Base-by-base conservation (phyloP, 2,329 filamentous ascomycete genomes). In the Ophiostoma pallidulum region DNA sequence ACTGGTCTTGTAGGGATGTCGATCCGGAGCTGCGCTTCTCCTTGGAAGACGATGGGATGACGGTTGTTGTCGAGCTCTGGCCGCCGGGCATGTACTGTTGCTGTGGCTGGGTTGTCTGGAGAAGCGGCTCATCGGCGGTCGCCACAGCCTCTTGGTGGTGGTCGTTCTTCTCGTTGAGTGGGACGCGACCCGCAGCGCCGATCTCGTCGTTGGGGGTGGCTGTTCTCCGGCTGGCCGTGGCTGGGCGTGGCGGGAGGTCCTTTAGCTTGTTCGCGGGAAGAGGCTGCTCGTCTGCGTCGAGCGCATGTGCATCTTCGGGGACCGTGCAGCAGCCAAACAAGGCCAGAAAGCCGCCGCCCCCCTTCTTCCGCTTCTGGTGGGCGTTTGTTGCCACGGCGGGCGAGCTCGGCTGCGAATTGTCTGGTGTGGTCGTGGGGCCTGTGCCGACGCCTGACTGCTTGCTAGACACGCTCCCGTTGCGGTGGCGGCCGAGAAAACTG, bases 381-480 rank as follows among this genome's bases (percentile, higher is more conserved):
- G 68, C 63, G 41, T 42, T 48, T 45, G 69, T 69, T 44, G 67
- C 66, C 8, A 63, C 67, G 26, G 66, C 64, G 18, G 75, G 73
- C 29, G 74, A 75, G 58, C 66, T 73, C 35, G 72, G 72, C 58
- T 73, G 71, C 16, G 74, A 72, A 50, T 69, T 68, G 52, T 64
- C 68, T 29, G 70, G 63, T 5, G 71, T 72, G 57, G 68, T 71
- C 38, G 68, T 70, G 46, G 71, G 71, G 53, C 73, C 72, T 55
- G 71, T 75, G 59, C 70, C 73, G 57, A 69, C 68, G 58, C 71
- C 72, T 53, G 75, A 77, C 60, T 74, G 71, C 65, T 78, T 80
- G 66, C 80, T 86, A 56, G 77, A 78, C 52, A 77, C 73, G 65
- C 81, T 86, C 57, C 78, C 78, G 66, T 84, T 84, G 59, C 78